These are phyloP conservation scores for Basipetospora chlamydospora DNA, from an alignment of 2,329 filamentous ascomycete species.

Conservation along the genomic window DNA sequence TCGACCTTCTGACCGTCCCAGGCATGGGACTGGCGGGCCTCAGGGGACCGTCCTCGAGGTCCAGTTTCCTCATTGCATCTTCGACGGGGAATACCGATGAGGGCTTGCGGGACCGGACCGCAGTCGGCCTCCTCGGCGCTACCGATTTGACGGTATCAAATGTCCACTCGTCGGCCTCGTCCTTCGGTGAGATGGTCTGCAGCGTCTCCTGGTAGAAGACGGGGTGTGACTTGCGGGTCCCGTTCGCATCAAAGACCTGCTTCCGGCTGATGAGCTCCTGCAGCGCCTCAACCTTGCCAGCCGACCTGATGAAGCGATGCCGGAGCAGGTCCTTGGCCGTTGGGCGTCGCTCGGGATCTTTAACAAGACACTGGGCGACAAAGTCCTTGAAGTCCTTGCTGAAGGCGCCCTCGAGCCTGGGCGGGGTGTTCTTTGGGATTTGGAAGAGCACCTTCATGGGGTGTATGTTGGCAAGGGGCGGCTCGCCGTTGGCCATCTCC, in stretches of 20 bases:
- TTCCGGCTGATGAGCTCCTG: slow-evolving; percentile 76
- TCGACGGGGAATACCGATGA: slow-evolving; percentile 44
- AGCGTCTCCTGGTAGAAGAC: slow-evolving; percentile 93
- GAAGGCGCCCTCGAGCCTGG: slow-evolving; percentile 66
- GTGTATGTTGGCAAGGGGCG: slow-evolving; percentile 90
- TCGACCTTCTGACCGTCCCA: slow-evolving; percentile 46
- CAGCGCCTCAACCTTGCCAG: slow-evolving; percentile 75
- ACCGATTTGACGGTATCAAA: slow-evolving; percentile 85
- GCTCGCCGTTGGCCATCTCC: slow-evolving; percentile 81
- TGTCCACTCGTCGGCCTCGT: slow-evolving; percentile 77
- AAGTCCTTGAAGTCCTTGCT: slow-evolving; percentile 83
- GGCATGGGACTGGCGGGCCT: slow-evolving; percentile 38
- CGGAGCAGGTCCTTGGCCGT: slow-evolving; percentile 76
- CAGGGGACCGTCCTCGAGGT: slow-evolving; percentile 45
- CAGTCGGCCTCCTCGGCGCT: slow-evolving; percentile 35
- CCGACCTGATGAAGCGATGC: slow-evolving; percentile 75
- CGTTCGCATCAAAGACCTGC: slow-evolving; percentile 67
- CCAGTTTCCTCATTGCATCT: slow-evolving; percentile 44
- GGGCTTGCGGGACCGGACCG: slow-evolving; percentile 35
- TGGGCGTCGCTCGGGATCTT: slow-evolving; percentile 73
- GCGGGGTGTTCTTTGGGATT: slow-evolving; percentile 87
- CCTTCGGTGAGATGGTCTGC: slow-evolving; percentile 49
- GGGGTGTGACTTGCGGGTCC: slow-evolving; percentile 52
- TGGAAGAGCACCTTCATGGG: slow-evolving; percentile 97
- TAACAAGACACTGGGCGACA: slow-evolving; percentile 75